phyloP scores from a whole-genome alignment of 805 yeast genomes.

The Candida vartiovaarae region DNA sequence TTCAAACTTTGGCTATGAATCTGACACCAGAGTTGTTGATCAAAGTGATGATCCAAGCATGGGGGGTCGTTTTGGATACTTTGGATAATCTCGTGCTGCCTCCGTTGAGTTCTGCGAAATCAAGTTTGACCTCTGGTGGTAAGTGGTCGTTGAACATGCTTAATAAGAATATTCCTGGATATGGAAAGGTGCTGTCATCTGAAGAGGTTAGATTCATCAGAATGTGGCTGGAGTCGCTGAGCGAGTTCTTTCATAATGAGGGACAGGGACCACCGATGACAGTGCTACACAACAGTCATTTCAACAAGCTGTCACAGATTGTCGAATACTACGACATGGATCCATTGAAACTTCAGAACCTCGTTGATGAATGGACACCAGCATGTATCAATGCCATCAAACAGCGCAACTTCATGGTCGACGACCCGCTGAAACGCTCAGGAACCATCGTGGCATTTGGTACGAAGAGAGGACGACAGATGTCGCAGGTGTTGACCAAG shows the following conservation, averaged over 20 bases:
- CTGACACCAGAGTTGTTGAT: slow-evolving; percentile 49
- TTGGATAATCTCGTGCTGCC: slow-evolving; percentile 76
- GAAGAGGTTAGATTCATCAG: slow-evolving; percentile 62
- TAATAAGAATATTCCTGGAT: slow-evolving; percentile 32
- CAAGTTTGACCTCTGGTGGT: background rate
- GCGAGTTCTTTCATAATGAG: slow-evolving; percentile 73
- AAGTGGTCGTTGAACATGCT: slow-evolving; percentile 10
- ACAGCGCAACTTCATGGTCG: slow-evolving; percentile 37
- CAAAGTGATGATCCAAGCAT: slow-evolving; percentile 68
- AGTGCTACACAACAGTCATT: slow-evolving; percentile 52
- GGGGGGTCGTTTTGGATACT: slow-evolving; percentile 64
- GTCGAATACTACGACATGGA: slow-evolving; percentile 59
- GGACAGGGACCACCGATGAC: slow-evolving; percentile 77
- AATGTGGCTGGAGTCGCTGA: slow-evolving; percentile 60
- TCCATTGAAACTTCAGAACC: slow-evolving; percentile 39
- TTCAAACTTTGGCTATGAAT: slow-evolving; percentile 53
- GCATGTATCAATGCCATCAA: slow-evolving; percentile 42
- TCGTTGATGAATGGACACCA: slow-evolving; percentile 53
- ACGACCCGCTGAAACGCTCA: slow-evolving; percentile 21
- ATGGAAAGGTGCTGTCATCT: slow-evolving; percentile 47
- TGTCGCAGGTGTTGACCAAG: background rate
- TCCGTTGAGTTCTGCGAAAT: slow-evolving; percentile 42
- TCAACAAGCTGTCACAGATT: slow-evolving; percentile 55
- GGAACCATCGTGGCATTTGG: slow-evolving; percentile 69
- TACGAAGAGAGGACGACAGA: slow-evolving; percentile 46